phyloP scores from a whole-genome alignment of 108 stramenopile genomes.

The Pseudonitzschia delicatissima region DNA sequence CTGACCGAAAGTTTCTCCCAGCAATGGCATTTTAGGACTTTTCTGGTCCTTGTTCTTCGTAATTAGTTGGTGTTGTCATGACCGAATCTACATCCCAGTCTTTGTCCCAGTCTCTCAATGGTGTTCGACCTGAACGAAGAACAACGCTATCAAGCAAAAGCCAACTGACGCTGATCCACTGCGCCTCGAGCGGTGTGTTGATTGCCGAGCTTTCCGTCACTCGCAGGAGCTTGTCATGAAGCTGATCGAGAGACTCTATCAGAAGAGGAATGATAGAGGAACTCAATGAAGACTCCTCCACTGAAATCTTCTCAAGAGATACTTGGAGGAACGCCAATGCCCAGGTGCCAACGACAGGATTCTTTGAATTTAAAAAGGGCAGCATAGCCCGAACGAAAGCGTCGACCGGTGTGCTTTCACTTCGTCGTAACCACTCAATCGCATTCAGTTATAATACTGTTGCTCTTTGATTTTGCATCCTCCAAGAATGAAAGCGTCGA shows the following conservation, averaged over 20 bases:
- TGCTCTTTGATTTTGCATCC: slow-evolving; percentile 5
- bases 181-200: neutral
- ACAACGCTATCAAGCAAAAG: slow-evolving; percentile 22
- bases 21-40: neutral
- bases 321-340: slow-evolving; percentile 21
- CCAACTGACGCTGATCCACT: slow-evolving; percentile 17
- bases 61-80: neutral
- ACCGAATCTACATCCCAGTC: slow-evolving; percentile 8
- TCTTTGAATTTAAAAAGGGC: slow-evolving; percentile 12
- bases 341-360: slow-evolving; percentile 21
- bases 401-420: neutral
- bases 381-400: neutral
- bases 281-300: slow-evolving; percentile 8
- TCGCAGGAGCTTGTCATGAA: neutral
- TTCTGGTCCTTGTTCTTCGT: neutral
- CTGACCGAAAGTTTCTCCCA: neutral
- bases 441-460: slow-evolving; percentile 20
- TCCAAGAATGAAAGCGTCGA: neutral
- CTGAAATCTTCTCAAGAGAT: slow-evolving; percentile 11
- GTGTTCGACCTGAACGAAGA: slow-evolving; percentile 8
- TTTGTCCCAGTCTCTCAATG: slow-evolving; percentile 21
- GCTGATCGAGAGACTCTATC: slow-evolving; percentile 12
- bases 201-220: neutral
- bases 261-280: slow-evolving; percentile 9
- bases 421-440: slow-evolving; percentile 23